A percentile compares a stretch with the other conserved stretches of the same genome.
These are phyloP conservation scores for Trichoderma koningiopsis DNA, from an alignment of 2,329 filamentous ascomycete genomes.

Conservation along the genomic window DNA sequence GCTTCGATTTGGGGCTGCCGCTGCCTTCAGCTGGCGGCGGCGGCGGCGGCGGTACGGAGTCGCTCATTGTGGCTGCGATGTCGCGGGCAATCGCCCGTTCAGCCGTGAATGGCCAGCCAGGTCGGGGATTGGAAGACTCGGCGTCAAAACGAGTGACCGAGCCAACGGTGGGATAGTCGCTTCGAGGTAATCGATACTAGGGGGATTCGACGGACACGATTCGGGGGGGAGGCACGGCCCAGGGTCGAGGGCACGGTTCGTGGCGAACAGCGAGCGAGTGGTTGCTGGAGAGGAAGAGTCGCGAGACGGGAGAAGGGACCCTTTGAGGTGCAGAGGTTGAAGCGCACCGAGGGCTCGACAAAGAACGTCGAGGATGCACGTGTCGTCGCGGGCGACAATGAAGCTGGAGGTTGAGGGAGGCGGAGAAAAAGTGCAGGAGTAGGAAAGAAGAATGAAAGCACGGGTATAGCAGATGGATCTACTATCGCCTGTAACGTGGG, in stretches of 20 bases:
- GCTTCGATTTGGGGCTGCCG: constrained; percentile 29
- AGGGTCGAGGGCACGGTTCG: constrained; percentile 21
- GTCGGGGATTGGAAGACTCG: constrained; percentile 11
- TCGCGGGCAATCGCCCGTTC: constrained; percentile 45
- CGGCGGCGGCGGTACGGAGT: constrained; percentile 24
- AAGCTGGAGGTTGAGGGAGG: background rate
- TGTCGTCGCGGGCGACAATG: constrained; percentile 18
- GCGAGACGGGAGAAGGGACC: constrained; percentile 8
- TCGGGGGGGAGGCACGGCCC: constrained; percentile 6
- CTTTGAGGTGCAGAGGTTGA: constrained; percentile 8
- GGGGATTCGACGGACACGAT: constrained; percentile 13
- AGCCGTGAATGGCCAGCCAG: constrained; percentile 43
- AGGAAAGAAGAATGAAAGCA: background rate
- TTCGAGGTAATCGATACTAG: constrained; percentile 9
- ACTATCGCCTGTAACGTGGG: constrained; percentile 11
- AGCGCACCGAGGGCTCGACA: constrained; percentile 15
- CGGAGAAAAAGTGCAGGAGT: background rate
- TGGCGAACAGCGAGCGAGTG: constrained; percentile 15
- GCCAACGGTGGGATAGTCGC: constrained; percentile 2
- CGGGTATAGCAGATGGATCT: constrained; percentile 14
- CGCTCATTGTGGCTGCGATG: constrained; percentile 40
- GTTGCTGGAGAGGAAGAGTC: background rate
- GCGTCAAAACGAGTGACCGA: constrained; percentile 5
- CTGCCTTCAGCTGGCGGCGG: constrained; percentile 26
- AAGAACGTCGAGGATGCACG: constrained; percentile 18